Evolutionary conservation across 2,329 filamentous ascomycete species (phyloP).

Genomic region (Ceratocystis alfenasii): DNA sequence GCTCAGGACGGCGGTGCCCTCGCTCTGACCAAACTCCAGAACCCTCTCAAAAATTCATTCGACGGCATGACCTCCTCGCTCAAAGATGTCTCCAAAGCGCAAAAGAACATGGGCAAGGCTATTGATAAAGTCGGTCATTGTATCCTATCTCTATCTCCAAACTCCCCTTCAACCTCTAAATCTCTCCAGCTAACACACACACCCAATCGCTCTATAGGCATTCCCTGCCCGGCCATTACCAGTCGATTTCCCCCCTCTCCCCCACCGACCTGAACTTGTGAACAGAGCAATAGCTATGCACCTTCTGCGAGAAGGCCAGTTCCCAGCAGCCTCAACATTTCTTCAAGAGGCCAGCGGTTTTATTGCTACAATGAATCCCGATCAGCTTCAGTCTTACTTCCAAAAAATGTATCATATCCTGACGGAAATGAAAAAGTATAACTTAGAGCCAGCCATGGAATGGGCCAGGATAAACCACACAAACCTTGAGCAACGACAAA

Average conservation of each 20-base stretch:
- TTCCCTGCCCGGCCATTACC: conserved; percentile 58
- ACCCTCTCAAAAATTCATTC: conserved; percentile 68
- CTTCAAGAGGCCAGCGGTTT: conserved; percentile 49
- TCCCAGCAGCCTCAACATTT: conserved; percentile 75
- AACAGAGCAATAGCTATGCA: conserved; percentile 96
- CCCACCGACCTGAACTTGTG: conserved; percentile 56
- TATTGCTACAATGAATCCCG: conserved; percentile 28
- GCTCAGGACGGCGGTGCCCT: conserved; percentile 60
- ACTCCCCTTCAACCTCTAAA: background rate
- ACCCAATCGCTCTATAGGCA: conserved; percentile 37
- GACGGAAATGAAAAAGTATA: conserved; percentile 35
- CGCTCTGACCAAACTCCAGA: conserved; percentile 73
- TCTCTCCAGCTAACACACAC: background rate
- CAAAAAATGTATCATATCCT: conserved; percentile 84
- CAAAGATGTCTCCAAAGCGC: conserved; percentile 68
- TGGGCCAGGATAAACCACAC: conserved; percentile 67
- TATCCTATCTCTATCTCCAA: background rate
- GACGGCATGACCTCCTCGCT: conserved; percentile 70
- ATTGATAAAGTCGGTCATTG: conserved; percentile 58
- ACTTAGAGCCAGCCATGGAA: conserved; percentile 70
- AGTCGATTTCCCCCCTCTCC: conserved; percentile 46
- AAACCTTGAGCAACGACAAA: conserved; percentile 67
- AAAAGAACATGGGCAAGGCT: conserved; percentile 73
- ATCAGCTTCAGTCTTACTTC: conserved; percentile 65
- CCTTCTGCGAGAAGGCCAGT: conserved; percentile 85